These are phyloP conservation scores for Trichoderma erinaceum DNA, from an alignment of 495 filamentous ascomycete species.

Conservation along the genomic window DNA sequence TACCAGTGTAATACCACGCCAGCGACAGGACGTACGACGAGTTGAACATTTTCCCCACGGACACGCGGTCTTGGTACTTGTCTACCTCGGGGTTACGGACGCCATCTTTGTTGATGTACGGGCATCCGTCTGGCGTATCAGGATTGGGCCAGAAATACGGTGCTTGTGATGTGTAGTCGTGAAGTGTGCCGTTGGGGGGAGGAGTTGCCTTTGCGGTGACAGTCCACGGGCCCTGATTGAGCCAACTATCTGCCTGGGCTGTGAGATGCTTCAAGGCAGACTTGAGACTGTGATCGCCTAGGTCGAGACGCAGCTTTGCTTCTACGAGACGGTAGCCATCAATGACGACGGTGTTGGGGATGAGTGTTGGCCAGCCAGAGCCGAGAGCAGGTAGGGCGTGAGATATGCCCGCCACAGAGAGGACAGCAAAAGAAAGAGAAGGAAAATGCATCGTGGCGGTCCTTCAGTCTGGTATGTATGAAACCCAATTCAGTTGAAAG, in stretches of 20 bases:
- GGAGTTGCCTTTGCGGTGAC: neutral
- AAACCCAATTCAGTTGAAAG: neutral
- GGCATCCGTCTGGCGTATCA: neutral
- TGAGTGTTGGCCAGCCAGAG: neutral
- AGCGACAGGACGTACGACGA: slow-evolving; percentile 4
- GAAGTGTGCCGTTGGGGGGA: slow-evolving; percentile 1
- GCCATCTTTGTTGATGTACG: slow-evolving; percentile 1
- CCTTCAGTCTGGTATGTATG: neutral
- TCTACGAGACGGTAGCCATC: neutral
- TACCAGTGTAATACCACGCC: neutral
- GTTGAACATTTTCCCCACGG: neutral
- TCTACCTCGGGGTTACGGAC: neutral
- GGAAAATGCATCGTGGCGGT: neutral
- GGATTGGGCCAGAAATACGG: slow-evolving; percentile 1
- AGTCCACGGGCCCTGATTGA: neutral
- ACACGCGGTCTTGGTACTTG: neutral
- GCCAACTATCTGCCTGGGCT: neutral
- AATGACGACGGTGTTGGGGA: slow-evolving; percentile 4
- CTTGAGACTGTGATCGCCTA: neutral
- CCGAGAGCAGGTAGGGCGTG: neutral
- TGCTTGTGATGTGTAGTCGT: neutral
- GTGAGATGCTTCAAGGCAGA: neutral
- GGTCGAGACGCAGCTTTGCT: neutral
- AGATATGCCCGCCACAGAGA: neutral
- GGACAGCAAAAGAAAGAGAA: neutral